Evolutionary conservation across 805 yeast genomes (phyloP).

Genomic region (Sugiyamaella chiloensis): DNA sequence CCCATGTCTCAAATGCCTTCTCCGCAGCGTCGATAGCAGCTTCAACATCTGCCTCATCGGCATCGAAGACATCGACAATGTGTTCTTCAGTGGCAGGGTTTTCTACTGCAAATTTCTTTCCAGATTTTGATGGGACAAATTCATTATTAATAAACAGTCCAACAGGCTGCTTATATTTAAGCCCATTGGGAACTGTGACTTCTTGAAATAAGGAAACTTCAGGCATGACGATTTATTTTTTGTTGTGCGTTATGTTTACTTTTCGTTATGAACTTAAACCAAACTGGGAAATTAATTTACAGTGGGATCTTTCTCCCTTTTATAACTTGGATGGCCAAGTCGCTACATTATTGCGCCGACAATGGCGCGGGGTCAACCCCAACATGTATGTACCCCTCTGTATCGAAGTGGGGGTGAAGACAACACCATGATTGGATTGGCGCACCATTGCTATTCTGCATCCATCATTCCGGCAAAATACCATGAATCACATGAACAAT

Average conservation of each 20-base stretch:
- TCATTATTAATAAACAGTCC: constrained; percentile 89
- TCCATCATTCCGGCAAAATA: too few relatives aligned
- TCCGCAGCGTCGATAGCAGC: constrained; percentile 79
- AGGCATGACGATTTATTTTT: constrained; percentile 1
- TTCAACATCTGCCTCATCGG: constrained; percentile 71
- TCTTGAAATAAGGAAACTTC: not conserved
- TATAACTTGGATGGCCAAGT: too few relatives aligned
- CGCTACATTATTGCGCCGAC: constrained; percentile 6
- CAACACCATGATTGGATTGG: too few relatives aligned
- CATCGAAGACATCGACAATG: constrained; percentile 66
- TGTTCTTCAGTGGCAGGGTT: constrained; percentile 47
- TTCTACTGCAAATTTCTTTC: constrained; percentile 53
- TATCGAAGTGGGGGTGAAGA: constrained; percentile 5
- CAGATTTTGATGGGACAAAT: constrained; percentile 57
- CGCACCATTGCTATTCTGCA: too few relatives aligned
- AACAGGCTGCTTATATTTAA: constrained; percentile 70
- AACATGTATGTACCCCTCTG: not conserved
- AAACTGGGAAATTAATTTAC: too few relatives aligned
- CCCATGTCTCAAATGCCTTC: constrained; percentile 76
- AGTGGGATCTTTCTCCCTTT: not conserved
- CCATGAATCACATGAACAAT: too few relatives aligned
- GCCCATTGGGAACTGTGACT: constrained; percentile 51
- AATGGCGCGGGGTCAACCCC: not conserved
- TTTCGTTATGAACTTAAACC: too few relatives aligned
- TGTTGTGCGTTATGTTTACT: too few relatives aligned